Evolutionary conservation across 139 green algal species (phyloP).

Genomic region (Ettlia oleoabundans): DNA sequence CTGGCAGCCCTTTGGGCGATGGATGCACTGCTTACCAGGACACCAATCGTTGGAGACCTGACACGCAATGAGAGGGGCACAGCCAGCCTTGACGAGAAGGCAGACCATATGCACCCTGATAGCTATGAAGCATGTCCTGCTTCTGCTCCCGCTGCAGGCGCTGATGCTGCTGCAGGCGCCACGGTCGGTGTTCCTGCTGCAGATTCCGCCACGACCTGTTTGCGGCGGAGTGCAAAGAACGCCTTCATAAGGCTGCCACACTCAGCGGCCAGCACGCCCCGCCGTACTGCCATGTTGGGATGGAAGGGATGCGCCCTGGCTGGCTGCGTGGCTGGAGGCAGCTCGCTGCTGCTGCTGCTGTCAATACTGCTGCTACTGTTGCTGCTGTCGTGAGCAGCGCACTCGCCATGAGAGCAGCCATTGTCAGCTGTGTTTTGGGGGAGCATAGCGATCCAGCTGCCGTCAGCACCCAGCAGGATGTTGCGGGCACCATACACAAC

Average conservation of each 20-base stretch:
- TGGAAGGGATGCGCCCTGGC: conserved; percentile 70
- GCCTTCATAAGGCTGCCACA: conserved; percentile 57
- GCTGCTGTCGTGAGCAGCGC: background rate
- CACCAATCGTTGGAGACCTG: background rate
- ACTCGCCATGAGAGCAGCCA: background rate
- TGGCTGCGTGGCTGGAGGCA: background rate
- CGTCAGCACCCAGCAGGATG: conserved; percentile 80
- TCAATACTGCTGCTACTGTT: background rate
- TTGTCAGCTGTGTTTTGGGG: background rate
- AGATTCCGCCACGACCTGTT: background rate
- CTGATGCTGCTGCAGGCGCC: background rate
- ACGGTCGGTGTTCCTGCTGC: background rate
- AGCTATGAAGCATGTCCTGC: too few relatives aligned
- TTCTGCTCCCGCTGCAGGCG: background rate
- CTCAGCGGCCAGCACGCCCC: conserved; percentile 72
- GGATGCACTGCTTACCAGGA: too few relatives aligned
- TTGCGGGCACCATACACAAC: conserved; percentile 92
- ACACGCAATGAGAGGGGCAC: too few relatives aligned
- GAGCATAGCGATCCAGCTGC: conserved; percentile 86
- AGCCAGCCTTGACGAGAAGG: too few relatives aligned
- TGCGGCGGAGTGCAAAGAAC: conserved; percentile 71
- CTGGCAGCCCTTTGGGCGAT: too few relatives aligned
- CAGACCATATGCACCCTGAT: too few relatives aligned
- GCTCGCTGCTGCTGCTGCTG: background rate
- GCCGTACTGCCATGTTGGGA: conserved; percentile 57